phyloP scores from a whole-genome alignment of 352 stramenopile genomes.

The Blastocystis sp. region DNA sequence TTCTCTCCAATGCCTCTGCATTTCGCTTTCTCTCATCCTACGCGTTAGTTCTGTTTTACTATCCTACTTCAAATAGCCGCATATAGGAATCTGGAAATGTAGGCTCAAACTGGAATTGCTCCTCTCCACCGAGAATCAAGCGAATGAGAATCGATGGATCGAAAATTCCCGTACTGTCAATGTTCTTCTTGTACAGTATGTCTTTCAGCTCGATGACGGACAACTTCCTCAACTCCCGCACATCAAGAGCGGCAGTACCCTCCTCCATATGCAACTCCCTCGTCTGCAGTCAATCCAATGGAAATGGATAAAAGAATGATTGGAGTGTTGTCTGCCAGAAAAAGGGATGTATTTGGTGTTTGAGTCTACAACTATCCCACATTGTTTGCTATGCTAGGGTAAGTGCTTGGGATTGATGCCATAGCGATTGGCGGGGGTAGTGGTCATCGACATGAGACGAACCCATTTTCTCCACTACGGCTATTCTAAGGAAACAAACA shows the following conservation, averaged over 20 bases:
- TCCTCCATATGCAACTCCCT: too few species aligned
- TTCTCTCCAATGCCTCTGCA: background rate
- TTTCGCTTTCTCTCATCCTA: slow-evolving; percentile 44
- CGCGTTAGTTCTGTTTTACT: background rate
- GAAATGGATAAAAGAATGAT: too few species aligned
- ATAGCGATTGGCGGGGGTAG: too few species aligned
- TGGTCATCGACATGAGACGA: too few species aligned
- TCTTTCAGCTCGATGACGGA: slow-evolving; percentile 50
- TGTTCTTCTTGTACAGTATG: slow-evolving; percentile 38
- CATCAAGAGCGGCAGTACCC: too few species aligned
- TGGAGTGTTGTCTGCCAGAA: too few species aligned
- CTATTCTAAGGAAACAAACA: background rate
- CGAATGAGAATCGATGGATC: slow-evolving; percentile 9
- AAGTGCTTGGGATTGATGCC: too few species aligned
- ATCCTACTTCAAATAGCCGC: slow-evolving; percentile 31
- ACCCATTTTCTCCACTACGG: too few species aligned
- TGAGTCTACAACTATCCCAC: too few species aligned
- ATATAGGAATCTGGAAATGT: slow-evolving; percentile 9
- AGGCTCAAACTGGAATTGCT: background rate
- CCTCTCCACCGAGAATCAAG: background rate
- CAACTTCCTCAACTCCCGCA: background rate
- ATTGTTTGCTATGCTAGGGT: too few species aligned
- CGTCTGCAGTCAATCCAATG: too few species aligned
- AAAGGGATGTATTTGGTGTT: too few species aligned
- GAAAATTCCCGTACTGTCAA: slow-evolving; percentile 37